Base-by-base conservation (phyloP, 2,329 filamentous ascomycete species). In the Ceratocystiopsis brevicomis region DNA sequence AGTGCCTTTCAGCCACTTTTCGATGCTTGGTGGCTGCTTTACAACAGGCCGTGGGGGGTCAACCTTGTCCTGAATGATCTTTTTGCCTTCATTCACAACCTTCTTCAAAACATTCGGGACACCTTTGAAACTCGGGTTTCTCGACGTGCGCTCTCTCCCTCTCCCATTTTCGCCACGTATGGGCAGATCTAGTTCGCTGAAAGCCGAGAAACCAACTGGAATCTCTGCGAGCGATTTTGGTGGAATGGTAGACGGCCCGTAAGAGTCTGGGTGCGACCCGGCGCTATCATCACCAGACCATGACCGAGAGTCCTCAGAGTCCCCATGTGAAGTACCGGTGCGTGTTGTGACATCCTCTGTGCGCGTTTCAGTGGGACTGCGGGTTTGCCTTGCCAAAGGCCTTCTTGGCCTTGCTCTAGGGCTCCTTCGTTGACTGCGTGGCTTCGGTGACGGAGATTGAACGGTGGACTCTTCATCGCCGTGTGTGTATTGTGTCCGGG, bases 41-140 rank as follows among this genome's bases (percentile, higher is more conserved):
- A 59, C 58, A 2, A 63, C 58, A 9, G 66, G 64, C 40, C 66
- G 66, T 1, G 66, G 67, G 4, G 71, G 65, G 41, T 78, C 74
- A 38, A 66, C 67, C 44, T 66, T 67, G 44, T 78, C 73, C 14
- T 74, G 68, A 35, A 78, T 68, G 13, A 78, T 76, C 56, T 77
- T 78, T 57, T 71, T 77, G 41, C 73, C 72, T 46, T 74, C 74
- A 38, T 65, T 71, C 46, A 78, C 66, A 8, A 78, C 74, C 54
- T 74, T 77, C 52, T 76, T 78, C 47, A 79, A 59, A 9, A 76
- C 73, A 37, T 72, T 71, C n/a, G 73, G 71, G 49, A 77, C 65
- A 40, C 63, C 65, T 50, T 71, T 73, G 56, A 78, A 69, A 52
- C 72, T 78, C 2, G 66, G 58, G 41, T 65, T 71, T 37, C 71